These are phyloP conservation scores for Calycina marina DNA, from an alignment of 2,329 filamentous ascomycete genomes.

Conservation along the genomic window DNA sequence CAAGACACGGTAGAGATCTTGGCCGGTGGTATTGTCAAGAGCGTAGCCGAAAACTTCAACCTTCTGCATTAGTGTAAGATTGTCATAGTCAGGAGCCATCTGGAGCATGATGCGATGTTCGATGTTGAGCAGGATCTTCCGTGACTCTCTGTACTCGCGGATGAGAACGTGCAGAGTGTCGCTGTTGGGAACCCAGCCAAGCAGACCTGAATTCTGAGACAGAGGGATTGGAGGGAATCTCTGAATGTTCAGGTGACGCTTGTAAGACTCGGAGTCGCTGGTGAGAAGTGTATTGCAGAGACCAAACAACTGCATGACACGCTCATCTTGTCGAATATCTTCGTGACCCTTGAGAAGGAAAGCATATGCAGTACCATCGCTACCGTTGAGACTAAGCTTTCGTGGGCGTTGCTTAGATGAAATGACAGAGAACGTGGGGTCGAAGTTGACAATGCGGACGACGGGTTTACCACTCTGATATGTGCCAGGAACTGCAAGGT, in stretches of 20 bases:
- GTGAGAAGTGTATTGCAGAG: slow-evolving; percentile 90
- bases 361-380: slow-evolving; percentile 74
- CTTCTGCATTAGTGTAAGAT: slow-evolving; percentile 98
- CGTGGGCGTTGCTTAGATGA: slow-evolving; percentile 92
- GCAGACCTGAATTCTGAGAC: slow-evolving; percentile 86
- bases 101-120: slow-evolving; percentile 99
- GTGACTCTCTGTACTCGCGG: slow-evolving; percentile 89
- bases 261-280: slow-evolving; percentile 91
- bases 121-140: slow-evolving; percentile 96
- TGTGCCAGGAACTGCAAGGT: slow-evolving; percentile 89
- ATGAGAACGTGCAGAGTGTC: slow-evolving; percentile 96
- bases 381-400: slow-evolving; percentile 77
- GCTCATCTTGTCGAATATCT: slow-evolving; percentile 95
- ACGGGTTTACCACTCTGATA: slow-evolving; percentile 69
- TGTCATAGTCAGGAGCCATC: slow-evolving; percentile 98
- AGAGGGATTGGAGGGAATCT: slow-evolving; percentile 92
- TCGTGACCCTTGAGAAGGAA: slow-evolving; percentile 98
- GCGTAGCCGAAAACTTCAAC: slow-evolving; percentile 99
- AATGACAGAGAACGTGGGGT: slow-evolving; percentile 80
- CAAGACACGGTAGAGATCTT: slow-evolving; percentile 92
- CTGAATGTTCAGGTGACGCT: slow-evolving; percentile 92
- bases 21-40: slow-evolving; percentile 95
- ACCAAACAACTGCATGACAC: slow-evolving; percentile 98
- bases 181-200: slow-evolving; percentile 95
- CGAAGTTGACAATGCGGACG: slow-evolving; percentile 77